Conservation (phyloP, 495 filamentous ascomycete species). For the Collariella sp. region DNA sequence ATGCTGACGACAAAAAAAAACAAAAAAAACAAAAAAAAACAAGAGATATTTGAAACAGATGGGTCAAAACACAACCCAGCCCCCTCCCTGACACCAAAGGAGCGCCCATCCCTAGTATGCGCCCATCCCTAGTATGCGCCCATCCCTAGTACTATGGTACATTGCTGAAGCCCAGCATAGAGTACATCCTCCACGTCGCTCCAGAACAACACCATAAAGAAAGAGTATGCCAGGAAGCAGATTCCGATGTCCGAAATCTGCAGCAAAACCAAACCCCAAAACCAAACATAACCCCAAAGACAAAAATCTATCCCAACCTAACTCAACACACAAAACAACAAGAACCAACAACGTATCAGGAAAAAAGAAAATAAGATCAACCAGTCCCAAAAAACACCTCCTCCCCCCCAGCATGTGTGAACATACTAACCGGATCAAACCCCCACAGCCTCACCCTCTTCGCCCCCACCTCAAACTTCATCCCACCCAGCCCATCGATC, state of each 20-base stretch:
- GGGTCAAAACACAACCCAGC: no score
- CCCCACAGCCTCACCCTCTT: no score
- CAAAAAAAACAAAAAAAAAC: not conserved
- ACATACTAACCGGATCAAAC: conserved; percentile 35
- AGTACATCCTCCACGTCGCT: no score
- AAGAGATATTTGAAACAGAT: no score
- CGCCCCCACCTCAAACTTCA: conserved; percentile 18
- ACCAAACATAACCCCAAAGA: not conserved
- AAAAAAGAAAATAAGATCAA: not conserved
- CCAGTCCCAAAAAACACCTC: conserved; percentile 41
- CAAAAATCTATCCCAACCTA: not conserved
- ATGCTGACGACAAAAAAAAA: no score
- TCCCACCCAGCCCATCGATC: no score
- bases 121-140: no score
- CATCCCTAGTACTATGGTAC: no score
- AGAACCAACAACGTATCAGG: not conserved
- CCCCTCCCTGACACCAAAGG: conserved; percentile 7
- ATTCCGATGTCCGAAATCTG: no score
- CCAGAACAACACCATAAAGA: no score
- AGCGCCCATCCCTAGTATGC: conserved; percentile 9
- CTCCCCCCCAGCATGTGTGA: conserved; percentile 27
- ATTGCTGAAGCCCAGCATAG: not conserved
- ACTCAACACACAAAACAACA: not conserved
- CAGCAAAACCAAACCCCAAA: no score
- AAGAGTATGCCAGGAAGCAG: not conserved